Evolutionary conservation across 2,329 filamentous ascomycete genomes (phyloP), one percentile per base, ranked within the genome.

Genomic region (Trichoderma semiorbis): DNA sequence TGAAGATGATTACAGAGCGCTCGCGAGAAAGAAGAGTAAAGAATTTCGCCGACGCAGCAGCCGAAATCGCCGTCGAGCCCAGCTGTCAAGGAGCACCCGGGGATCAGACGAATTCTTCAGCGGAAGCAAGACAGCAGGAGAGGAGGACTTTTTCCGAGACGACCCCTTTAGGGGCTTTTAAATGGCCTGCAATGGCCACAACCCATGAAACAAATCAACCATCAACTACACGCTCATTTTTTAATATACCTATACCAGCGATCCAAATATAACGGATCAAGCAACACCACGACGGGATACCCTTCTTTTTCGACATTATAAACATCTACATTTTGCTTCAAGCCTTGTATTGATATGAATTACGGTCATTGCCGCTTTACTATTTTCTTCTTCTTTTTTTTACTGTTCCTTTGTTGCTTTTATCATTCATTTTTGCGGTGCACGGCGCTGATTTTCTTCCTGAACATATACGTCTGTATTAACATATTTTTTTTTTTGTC

Each of bases 151-250:
- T 75, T 85, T 85, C 77, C 82, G 85, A 47, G 87, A 90, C 28
- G 89, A 91, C 73, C 89, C 89, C 1, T 91, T 91, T 75, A 85
- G 83, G 75, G 88, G 88, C 4, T 91, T 91, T 75, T 91, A 39
- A 62, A 55, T 3, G 32, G 14, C 16, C n/a, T n/a, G 26, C 50
- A 53, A 10, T 32, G 28, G 53, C 53, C 21, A 36, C 14, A 43
- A 50, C n/a, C 7, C 34, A 60, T 32, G n/a, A 58, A 43, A 30
- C 6, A 60, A 36, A 43, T 8, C 18, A 43, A n/a, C 65, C 60
- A 50, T 28, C 39, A 60, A 72, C 21, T n/a, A 70, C 36, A 67
- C 50, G 14, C 28, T 43, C 32, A 24, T 67, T n/a, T 68, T 61
- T 63, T 60, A 36, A n/a, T n/a, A n/a, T n/a, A n/a, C n/a, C n/a